Evolutionary conservation across 306 rosid genomes (phyloP).

Genomic region (Rosa chinensis): DNA sequence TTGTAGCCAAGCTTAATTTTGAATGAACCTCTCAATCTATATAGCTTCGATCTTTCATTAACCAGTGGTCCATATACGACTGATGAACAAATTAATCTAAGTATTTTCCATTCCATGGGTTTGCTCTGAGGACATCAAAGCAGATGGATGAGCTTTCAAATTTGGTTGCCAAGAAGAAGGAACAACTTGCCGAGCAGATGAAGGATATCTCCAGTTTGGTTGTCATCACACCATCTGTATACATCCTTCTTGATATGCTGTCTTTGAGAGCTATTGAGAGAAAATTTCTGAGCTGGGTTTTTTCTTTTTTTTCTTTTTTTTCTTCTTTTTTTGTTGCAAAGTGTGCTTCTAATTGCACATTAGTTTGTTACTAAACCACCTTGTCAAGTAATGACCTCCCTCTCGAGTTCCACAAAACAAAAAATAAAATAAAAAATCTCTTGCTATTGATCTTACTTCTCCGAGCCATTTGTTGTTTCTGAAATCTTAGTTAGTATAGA

Average conservation of each 20-base stretch:
- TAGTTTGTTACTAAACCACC: not conserved
- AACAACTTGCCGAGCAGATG: conserved; percentile 65
- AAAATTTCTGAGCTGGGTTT: not conserved
- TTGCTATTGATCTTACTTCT: no score
- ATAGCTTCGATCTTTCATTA: no score
- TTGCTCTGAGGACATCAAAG: conserved; percentile 89
- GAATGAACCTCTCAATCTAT: no score
- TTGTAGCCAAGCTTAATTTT: no score
- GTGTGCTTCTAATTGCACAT: not conserved
- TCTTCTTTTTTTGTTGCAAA: not conserved
- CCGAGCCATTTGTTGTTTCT: no score
- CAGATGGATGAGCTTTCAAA: conserved; percentile 60
- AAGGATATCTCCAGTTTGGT: conserved; percentile 53
- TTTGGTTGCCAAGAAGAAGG: conserved; percentile 51
- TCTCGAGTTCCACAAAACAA: not conserved
- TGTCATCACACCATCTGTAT: conserved; percentile 5
- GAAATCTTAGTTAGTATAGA: no score
- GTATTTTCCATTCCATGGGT: conserved; percentile 94
- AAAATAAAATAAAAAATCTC: no score
- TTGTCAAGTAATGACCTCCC: not conserved
- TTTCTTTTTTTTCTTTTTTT: no score
- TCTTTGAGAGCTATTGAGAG: not conserved
- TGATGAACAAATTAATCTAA: no score
- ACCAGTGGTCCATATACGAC: no score
- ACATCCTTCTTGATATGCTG: not conserved